A percentile compares a stretch with the other conserved stretches of the same genome.
Evolutionary conservation across 1,284 basidiomycete species (phyloP).

Genomic region (Leccinum pachyderme): DNA sequence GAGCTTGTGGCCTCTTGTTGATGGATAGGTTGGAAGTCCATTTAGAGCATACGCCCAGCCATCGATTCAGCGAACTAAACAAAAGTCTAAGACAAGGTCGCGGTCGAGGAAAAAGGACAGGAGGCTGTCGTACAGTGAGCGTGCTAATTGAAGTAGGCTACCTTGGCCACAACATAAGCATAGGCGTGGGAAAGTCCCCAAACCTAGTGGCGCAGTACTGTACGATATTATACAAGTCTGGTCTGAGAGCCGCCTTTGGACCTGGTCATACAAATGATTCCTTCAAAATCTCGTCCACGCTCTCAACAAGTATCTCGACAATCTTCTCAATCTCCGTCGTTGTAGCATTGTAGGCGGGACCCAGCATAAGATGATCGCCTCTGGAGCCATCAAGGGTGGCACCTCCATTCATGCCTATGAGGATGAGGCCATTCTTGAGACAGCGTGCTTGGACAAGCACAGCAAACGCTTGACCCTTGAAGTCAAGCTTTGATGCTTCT

Average conservation of each 20-base stretch:
- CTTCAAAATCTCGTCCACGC: slow-evolving; percentile 59
- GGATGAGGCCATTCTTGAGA: slow-evolving; percentile 61
- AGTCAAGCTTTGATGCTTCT: slow-evolving; percentile 43
- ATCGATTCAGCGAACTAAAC: slow-evolving; percentile 55
- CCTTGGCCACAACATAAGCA: slow-evolving; percentile 21
- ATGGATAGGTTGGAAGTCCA: slow-evolving; percentile 75
- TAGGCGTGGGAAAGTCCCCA: slow-evolving; percentile 33
- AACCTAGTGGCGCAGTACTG: slow-evolving; percentile 12
- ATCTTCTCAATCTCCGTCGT: slow-evolving; percentile 64
- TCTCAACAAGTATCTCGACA: slow-evolving; percentile 57
- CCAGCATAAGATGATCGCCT: slow-evolving; percentile 68
- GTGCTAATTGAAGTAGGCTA: slow-evolving; percentile 29
- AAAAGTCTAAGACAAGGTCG: slow-evolving; percentile 26
- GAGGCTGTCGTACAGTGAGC: slow-evolving; percentile 12
- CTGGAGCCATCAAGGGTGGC: slow-evolving; percentile 64
- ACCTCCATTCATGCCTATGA: slow-evolving; percentile 74
- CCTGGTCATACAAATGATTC: slow-evolving; percentile 27
- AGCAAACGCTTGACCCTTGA: slow-evolving; percentile 54
- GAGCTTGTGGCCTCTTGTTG: slow-evolving; percentile 66
- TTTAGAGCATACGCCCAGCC: slow-evolving; percentile 81
- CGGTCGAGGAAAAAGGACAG: slow-evolving; percentile 29
- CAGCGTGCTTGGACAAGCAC: slow-evolving; percentile 64
- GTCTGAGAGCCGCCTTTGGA: background rate
- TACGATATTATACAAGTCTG: background rate
- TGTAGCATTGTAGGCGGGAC: slow-evolving; percentile 75